A percentile compares a stretch with the other conserved stretches of the same genome.
Evolutionary conservation across 2,329 filamentous ascomycete genomes (phyloP).

Genomic region (Blumeria hordei): DNA sequence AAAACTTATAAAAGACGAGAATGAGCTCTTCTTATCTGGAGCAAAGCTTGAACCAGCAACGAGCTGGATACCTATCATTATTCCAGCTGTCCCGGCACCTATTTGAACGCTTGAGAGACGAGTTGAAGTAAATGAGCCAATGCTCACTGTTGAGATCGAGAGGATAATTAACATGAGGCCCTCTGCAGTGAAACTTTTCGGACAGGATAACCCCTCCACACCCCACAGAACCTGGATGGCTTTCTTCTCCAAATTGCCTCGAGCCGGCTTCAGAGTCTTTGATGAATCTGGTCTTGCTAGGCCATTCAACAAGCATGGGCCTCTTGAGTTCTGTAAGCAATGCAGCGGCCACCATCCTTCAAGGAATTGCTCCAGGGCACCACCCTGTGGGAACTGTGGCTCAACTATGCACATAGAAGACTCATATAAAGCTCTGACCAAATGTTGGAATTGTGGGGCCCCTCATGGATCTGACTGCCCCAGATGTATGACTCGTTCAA

Average conservation of each 20-base stretch:
- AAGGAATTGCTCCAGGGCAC: not conserved
- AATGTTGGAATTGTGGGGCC: not conserved
- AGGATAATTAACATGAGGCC: not conserved
- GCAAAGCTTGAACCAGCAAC: not conserved
- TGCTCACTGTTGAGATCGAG: not conserved
- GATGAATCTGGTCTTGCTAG: not conserved
- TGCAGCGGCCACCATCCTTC: not conserved
- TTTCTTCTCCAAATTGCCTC: not conserved
- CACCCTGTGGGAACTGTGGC: not conserved
- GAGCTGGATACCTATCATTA: not conserved
- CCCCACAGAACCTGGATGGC: constrained; percentile 1
- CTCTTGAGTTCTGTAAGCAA: not conserved
- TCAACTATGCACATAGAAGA: not conserved
- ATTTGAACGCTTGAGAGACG: not conserved
- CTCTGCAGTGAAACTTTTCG: not conserved
- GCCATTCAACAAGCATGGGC: not conserved
- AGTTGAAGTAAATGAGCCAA: not conserved
- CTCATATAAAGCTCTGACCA: not conserved
- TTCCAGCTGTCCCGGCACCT: not conserved
- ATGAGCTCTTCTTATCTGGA: not conserved
- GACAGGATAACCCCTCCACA: not conserved
- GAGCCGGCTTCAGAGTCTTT: not conserved
- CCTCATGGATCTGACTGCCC: not conserved
- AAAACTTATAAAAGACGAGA: not conserved
- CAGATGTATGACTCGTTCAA: not conserved